Percentiles rank a stretch among this genome's conserved stretches.
Evolutionary conservation across 2,329 filamentous ascomycete genomes (phyloP).

Genomic region (Tolypocladium album): DNA sequence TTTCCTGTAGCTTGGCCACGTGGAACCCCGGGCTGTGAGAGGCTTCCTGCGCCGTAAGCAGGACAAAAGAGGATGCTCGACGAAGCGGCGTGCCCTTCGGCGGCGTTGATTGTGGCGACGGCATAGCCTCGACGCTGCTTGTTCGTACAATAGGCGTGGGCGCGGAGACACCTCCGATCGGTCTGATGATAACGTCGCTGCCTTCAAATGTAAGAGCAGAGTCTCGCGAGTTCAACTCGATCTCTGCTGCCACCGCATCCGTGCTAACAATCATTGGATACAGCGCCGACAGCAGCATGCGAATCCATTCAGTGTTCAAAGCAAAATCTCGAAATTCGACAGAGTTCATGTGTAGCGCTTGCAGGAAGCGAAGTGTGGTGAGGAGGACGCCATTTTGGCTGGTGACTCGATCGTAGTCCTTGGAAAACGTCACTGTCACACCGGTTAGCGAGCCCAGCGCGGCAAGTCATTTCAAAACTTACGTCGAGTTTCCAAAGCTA

Average conservation of each 20-base stretch:
- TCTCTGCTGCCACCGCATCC: constrained; percentile 72
- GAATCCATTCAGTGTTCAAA: constrained; percentile 67
- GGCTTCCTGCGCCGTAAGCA: constrained; percentile 63
- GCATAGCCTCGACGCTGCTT: constrained; percentile 42
- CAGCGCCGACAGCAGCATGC: constrained; percentile 66
- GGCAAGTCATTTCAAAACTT: constrained; percentile 15
- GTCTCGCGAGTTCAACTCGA: constrained; percentile 76
- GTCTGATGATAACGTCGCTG: constrained; percentile 72
- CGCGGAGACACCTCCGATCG: constrained; percentile 47
- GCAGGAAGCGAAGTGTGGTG: constrained; percentile 68
- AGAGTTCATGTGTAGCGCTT: constrained; percentile 68
- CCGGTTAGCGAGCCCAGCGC: constrained; percentile 6
- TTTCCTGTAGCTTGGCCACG: constrained; percentile 24
- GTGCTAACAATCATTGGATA: constrained; percentile 85
- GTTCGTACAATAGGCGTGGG: constrained; percentile 65
- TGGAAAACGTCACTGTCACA: constrained; percentile 12
- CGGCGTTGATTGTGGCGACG: constrained; percentile 34
- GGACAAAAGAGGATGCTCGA: constrained; percentile 81
- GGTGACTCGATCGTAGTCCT: constrained; percentile 34
- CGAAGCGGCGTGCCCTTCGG: constrained; percentile 52
- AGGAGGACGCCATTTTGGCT: constrained; percentile 56
- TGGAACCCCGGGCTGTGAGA: constrained; percentile 43
- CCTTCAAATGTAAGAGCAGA: constrained; percentile 77
- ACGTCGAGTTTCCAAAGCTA: constrained; percentile 46
- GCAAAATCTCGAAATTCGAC: constrained; percentile 74